A percentile compares a stretch with the other conserved stretches of the same genome.
Conservation (phyloP, 1,284 basidiomycete species). For the Sporisorium reilianum region DNA sequence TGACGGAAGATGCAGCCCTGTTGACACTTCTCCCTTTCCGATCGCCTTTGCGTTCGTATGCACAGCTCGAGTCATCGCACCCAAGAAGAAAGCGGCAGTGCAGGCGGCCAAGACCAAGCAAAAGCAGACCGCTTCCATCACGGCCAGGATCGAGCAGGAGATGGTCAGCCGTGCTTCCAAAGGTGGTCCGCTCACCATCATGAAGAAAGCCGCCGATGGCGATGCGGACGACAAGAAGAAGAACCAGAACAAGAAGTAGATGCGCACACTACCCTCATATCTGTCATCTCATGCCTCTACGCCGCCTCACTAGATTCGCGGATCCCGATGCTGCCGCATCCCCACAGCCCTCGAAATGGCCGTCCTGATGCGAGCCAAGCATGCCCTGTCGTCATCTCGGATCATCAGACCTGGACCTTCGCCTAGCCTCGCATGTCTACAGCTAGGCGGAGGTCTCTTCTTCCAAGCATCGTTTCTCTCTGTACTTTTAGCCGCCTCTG, state of each 20-base stretch:
- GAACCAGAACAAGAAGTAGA: constrained; percentile 47
- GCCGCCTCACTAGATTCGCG: background rate
- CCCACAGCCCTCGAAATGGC: no score
- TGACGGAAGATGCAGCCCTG: no score
- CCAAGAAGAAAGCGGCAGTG: constrained; percentile 50
- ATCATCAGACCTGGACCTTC: background rate
- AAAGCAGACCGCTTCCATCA: constrained; percentile 52
- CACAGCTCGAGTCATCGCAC: constrained; percentile 54
- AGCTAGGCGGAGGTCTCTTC: background rate
- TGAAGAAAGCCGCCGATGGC: constrained; percentile 88
- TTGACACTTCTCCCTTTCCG: background rate
- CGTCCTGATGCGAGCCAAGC: background rate
- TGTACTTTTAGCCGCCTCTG: constrained; percentile 27
- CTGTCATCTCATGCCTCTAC: background rate
- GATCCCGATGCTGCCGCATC: no score
- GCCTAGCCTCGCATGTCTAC: background rate
- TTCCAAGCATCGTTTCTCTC: background rate
- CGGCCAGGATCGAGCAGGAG: constrained; percentile 51
- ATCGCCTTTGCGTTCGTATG: no score
- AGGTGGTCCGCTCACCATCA: constrained; percentile 76
- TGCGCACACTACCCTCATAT: background rate
- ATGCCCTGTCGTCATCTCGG: background rate
- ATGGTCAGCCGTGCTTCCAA: constrained; percentile 55
- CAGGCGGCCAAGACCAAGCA: constrained; percentile 45
- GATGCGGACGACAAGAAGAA: constrained; percentile 72